These are phyloP conservation scores for Podaxis carcinomalis DNA, from an alignment of 768 basidiomycete species.

Conservation along the genomic window DNA sequence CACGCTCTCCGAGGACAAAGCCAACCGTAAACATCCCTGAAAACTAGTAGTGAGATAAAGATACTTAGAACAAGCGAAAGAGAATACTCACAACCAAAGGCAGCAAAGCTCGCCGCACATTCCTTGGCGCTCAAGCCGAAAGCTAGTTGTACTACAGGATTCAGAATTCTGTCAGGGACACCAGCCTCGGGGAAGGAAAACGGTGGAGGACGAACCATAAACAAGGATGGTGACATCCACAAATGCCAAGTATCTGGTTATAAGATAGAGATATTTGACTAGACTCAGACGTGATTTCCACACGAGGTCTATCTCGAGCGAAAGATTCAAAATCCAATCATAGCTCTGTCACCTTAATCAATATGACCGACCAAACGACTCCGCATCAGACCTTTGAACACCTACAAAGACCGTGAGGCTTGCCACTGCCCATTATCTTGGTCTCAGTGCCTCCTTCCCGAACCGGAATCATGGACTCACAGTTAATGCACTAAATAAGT, in stretches of 20 bases:
- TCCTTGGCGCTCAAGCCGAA: not conserved
- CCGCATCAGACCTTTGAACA: not conserved
- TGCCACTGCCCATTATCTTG: not conserved
- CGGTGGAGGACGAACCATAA: not conserved
- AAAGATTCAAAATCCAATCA: not conserved
- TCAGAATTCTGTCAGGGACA: not conserved
- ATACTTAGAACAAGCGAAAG: not conserved
- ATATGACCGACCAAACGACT: not conserved
- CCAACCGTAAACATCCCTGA: not conserved
- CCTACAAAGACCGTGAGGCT: not conserved
- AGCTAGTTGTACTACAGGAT: not conserved
- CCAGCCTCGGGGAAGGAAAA: not conserved
- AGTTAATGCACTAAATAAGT: not conserved
- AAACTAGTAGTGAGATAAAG: not conserved
- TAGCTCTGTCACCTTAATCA: not conserved
- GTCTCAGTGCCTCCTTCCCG: not conserved
- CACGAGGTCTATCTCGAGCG: not conserved
- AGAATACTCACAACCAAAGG: not conserved
- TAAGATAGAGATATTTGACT: not conserved
- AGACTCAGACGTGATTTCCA: not conserved
- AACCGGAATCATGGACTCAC: not conserved
- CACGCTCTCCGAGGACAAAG: not conserved
- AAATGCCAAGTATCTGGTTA: constrained; percentile 2
- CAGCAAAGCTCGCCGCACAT: not conserved
- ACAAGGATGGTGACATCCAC: not conserved